Conservation (phyloP, 1,284 basidiomycete species). For the Earliella scabrosa region DNA sequence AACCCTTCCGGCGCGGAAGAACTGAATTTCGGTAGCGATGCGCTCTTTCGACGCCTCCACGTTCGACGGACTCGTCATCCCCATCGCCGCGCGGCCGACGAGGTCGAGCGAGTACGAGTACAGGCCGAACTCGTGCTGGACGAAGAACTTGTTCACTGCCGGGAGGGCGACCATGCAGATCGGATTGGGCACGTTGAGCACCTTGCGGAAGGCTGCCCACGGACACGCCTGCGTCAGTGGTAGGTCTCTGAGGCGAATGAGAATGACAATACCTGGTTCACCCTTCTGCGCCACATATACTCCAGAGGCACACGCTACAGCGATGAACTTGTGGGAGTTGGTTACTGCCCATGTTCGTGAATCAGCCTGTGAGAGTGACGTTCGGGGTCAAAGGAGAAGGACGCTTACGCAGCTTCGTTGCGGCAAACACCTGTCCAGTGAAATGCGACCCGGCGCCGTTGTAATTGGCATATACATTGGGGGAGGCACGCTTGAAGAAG, state of each 20-base stretch:
- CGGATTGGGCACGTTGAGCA: slow-evolving; percentile 53
- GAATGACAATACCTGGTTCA: slow-evolving; percentile 42
- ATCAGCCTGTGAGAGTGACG: too few relatives aligned
- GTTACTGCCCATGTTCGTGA: too few relatives aligned
- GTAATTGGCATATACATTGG: slow-evolving; percentile 27
- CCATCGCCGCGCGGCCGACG: slow-evolving; percentile 59
- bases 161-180: slow-evolving; percentile 60
- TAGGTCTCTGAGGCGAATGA: not conserved
- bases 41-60: slow-evolving; percentile 62
- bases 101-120: slow-evolving; percentile 72
- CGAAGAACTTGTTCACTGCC: slow-evolving; percentile 65
- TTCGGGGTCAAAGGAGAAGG: too few relatives aligned
- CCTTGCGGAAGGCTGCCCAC: slow-evolving; percentile 56
- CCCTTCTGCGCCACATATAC: slow-evolving; percentile 65
- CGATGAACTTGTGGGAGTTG: slow-evolving; percentile 57
- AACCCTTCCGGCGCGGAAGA: slow-evolving; percentile 60
- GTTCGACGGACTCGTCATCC: slow-evolving; percentile 46
- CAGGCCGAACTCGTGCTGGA: slow-evolving; percentile 62
- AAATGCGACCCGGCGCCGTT: slow-evolving; percentile 37
- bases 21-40: slow-evolving; percentile 57
- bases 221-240: slow-evolving; percentile 1
- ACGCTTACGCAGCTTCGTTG: slow-evolving; percentile 64
- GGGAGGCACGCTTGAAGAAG: slow-evolving; percentile 56
- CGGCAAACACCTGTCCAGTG: slow-evolving; percentile 62
- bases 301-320: slow-evolving; percentile 64